phyloP scores from a whole-genome alignment of 2,329 filamentous ascomycete species.

The Fusarium tjaetaba region DNA sequence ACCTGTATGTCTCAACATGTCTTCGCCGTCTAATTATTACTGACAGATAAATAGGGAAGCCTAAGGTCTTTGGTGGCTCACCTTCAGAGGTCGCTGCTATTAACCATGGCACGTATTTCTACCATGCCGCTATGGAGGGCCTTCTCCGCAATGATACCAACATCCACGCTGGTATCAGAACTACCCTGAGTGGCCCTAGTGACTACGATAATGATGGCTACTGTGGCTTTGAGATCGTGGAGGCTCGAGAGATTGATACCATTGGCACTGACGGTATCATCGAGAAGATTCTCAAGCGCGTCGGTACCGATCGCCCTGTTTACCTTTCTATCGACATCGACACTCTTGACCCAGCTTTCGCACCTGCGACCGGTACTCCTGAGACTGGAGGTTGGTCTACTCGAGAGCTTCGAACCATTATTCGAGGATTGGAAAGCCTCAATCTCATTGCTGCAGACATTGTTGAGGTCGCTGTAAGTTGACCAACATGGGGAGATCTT shows the following conservation, averaged over 20 bases:
- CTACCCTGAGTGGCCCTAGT: constrained; percentile 74
- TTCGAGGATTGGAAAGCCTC: constrained; percentile 73
- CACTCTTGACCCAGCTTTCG: constrained; percentile 83
- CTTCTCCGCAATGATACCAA: constrained; percentile 83
- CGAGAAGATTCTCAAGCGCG: constrained; percentile 77
- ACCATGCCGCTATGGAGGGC: constrained; percentile 81
- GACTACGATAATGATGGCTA: constrained; percentile 77
- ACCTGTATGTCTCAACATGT: constrained; percentile 60
- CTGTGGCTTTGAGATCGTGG: constrained; percentile 88
- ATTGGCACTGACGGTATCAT: constrained; percentile 76
- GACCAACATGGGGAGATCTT: too few relatives aligned
- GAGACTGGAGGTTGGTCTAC: constrained; percentile 83
- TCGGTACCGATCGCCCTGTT: constrained; percentile 78
- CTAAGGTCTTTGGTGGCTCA: constrained; percentile 86
- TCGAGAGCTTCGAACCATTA: constrained; percentile 75
- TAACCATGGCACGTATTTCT: constrained; percentile 93
- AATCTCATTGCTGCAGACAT: constrained; percentile 78
- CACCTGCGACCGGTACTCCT: constrained; percentile 78
- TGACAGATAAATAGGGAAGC: constrained; percentile 65
- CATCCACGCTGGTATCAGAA: constrained; percentile 88
- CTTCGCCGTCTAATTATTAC: accelerated
- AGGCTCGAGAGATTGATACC: constrained; percentile 62
- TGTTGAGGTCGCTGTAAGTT: constrained; percentile 67
- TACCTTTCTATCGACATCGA: constrained; percentile 89
- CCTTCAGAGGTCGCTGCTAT: constrained; percentile 79